These are phyloP conservation scores for Rosa rugosa DNA, from an alignment of 306 rosid species.

Conservation along the genomic window DNA sequence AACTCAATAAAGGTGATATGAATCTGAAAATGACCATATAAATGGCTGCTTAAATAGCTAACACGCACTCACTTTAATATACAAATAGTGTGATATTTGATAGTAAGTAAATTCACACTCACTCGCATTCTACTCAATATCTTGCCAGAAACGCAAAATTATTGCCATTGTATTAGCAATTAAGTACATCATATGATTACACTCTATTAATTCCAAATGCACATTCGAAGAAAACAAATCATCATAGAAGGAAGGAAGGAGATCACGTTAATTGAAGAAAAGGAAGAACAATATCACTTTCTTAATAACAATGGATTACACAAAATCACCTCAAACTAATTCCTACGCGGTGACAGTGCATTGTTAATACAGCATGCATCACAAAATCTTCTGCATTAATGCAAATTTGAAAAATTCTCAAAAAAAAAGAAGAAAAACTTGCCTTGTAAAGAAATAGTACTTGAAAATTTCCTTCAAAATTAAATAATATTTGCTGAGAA, in stretches of 20 bases:
- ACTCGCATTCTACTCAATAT: background rate
- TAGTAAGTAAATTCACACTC: background rate
- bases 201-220: background rate
- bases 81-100: background rate
- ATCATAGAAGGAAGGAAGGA: background rate
- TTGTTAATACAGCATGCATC: background rate
- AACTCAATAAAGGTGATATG: background rate
- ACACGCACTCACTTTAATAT: rapidly evolving
- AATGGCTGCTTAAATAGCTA: background rate
- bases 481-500: no score
- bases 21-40: background rate
- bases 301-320: background rate
- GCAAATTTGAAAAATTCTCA: background rate
- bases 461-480: no score
- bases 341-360: background rate
- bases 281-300: background rate
- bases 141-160: background rate
- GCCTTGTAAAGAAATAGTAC: no score
- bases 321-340: background rate
- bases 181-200: background rate
- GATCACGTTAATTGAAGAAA: background rate
- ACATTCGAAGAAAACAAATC: background rate
- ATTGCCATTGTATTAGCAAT: background rate
- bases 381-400: background rate
- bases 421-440: background rate